A percentile compares a stretch with the other conserved stretches of the same genome.
phyloP scores from a whole-genome alignment of 148 eudicot species.

The Rhododendron williamsianum region DNA sequence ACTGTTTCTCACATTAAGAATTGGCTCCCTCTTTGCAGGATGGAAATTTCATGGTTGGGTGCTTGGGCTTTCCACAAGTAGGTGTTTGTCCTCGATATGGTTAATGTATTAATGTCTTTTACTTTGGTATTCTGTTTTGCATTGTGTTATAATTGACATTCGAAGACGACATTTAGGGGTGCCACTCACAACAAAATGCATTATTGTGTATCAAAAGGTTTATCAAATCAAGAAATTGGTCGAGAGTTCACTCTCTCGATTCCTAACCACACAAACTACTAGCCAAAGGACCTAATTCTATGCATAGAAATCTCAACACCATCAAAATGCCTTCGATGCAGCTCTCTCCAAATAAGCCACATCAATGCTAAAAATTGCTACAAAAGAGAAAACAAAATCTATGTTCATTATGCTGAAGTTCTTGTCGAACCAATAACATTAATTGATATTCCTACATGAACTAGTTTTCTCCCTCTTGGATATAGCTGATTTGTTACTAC shows the following conservation, averaged over 20 bases:
- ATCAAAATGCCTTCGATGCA: background rate
- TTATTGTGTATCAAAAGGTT: background rate
- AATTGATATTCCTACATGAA: background rate
- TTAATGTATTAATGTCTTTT: background rate
- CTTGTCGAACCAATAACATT: background rate
- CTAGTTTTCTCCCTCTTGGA: background rate
- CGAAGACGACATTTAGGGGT: background rate
- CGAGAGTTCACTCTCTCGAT: background rate
- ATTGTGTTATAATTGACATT: background rate
- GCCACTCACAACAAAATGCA: background rate
- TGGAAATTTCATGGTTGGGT: constrained; percentile 96
- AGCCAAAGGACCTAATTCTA: background rate
- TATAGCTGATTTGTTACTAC: background rate
- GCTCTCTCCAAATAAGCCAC: background rate
- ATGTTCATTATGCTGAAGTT: background rate
- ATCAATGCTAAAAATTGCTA: background rate
- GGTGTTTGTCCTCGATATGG: constrained; percentile 14
- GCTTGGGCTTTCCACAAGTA: constrained; percentile 91
- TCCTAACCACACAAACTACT: background rate
- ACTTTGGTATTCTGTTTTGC: background rate
- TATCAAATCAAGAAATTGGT: background rate
- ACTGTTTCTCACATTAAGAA: background rate
- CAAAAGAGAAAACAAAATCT: background rate
- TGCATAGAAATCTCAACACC: background rate
- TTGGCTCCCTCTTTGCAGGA: constrained; percentile 49